A percentile compares a stretch with the other conserved stretches of the same genome.
Conservation (phyloP, 331 rosid genomes). For the Rosa hybrid region DNA sequence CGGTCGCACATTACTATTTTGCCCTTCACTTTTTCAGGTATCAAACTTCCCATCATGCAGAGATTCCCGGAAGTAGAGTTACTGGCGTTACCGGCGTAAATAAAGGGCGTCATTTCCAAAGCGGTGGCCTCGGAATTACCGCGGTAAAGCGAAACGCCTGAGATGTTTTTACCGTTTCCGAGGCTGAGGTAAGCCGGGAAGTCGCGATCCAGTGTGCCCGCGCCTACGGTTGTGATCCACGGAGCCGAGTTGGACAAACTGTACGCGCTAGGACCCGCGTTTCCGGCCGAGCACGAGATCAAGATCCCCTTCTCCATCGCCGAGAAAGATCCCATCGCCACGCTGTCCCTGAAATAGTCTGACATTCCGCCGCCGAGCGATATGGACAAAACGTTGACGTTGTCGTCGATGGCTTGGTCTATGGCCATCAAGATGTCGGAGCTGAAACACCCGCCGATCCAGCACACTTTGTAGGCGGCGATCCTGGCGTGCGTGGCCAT, state of each 20-base stretch:
- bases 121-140: conserved; percentile 36
- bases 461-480: conserved; percentile 76
- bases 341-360: conserved; percentile 47
- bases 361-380: conserved; percentile 58
- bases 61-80: conserved; percentile 28
- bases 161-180: conserved; percentile 61
- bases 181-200: conserved; percentile 60
- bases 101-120: conserved; percentile 32
- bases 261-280: conserved; percentile 49
- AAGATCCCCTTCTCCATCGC: conserved; percentile 84
- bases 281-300: conserved; percentile 71
- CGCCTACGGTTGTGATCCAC: conserved; percentile 91
- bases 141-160: conserved; percentile 60
- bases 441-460: conserved; percentile 50
- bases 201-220: conserved; percentile 87
- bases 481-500: conserved; percentile 71
- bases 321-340: conserved; percentile 67
- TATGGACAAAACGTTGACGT: conserved; percentile 61
- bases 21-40: conserved; percentile 55
- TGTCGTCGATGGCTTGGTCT: conserved; percentile 71
- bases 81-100: conserved; percentile 64
- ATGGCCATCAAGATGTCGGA: conserved; percentile 69
- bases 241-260: conserved; percentile 62
- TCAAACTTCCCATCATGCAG: conserved; percentile 50
- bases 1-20: conserved; percentile 78